These are phyloP conservation scores for Mycena metata DNA, from an alignment of 768 basidiomycete genomes.

Conservation along the genomic window DNA sequence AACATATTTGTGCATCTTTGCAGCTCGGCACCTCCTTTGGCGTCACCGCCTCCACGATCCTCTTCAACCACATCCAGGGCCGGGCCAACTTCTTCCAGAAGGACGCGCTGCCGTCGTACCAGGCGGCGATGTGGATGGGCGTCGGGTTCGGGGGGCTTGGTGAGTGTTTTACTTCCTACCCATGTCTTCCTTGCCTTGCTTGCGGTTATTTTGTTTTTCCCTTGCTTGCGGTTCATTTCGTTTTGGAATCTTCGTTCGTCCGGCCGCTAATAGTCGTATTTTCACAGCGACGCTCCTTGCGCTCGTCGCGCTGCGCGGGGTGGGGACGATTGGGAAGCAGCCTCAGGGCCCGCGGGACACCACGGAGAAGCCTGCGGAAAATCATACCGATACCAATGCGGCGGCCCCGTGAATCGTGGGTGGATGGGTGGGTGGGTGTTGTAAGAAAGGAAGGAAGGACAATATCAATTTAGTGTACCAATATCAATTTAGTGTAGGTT, in stretches of 20 bases:
- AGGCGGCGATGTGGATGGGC: conserved; percentile 36
- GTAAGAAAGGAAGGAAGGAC: too few relatives aligned
- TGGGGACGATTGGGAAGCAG: not conserved
- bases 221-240: too few relatives aligned
- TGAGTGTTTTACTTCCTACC: not conserved
- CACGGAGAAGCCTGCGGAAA: too few relatives aligned
- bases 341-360: too few relatives aligned
- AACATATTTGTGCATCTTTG: too few relatives aligned
- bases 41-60: conserved; percentile 69
- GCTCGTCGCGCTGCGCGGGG: conserved; percentile 4
- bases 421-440: too few relatives aligned
- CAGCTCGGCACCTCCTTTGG: conserved; percentile 71
- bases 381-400: too few relatives aligned
- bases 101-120: conserved; percentile 30
- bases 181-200: not conserved
- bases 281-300: conserved; percentile 11
- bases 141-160: conserved; percentile 29
- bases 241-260: too few relatives aligned
- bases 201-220: not conserved
- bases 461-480: too few relatives aligned
- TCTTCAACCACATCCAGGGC: conserved; percentile 58
- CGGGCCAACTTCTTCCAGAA: conserved; percentile 26
- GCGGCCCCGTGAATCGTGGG: too few relatives aligned
- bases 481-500: too few relatives aligned
- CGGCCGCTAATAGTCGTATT: too few relatives aligned